Evolutionary conservation across 2,329 filamentous ascomycete species (phyloP), one percentile per base, ranked within the genome.

Genomic region (Emericellopsis cladophorae): DNA sequence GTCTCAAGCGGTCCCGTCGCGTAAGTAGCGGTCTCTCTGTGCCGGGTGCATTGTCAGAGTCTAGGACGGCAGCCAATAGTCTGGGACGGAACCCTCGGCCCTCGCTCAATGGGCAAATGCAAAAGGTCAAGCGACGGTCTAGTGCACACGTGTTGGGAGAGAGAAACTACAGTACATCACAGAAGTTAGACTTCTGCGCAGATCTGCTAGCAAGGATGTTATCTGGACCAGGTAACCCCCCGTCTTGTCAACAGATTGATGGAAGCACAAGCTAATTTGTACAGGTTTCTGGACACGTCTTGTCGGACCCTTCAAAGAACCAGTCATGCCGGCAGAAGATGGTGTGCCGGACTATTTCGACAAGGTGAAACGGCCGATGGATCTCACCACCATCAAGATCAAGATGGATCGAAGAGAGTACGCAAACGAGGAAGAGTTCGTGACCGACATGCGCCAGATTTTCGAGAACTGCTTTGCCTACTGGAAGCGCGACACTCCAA

Each of bases 211-310:
- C 62, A 2, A 65, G 75, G 24, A 81, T 81, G 76, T 60, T 79
- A 0, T 75, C 71, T 2, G 76, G 75, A 0, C 76, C 76, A 44
- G 73, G 73, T 75, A 61, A 47, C 56, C 44, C 23, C 7, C n/a
- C 14, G 4, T 23, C 12, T 6, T 7, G 4, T 33, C 18, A 12
- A 18, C 8, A 23, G 31, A 21, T 12, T 18, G 23, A 12, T 32
- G 8, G 22, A 12, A 36, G 15, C 31, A 33, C 38, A 37, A 21
- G 31, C 14, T 15, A 16, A 34, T 23, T 4, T 15, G 14, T 2
- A 21, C 40, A 77, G 75, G 76, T 7, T 80, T 76, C 54, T 81
- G 76, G 76, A 80, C 76, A 0, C 71, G 76, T n/a, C 64, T 79
- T 1, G 75, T 80, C 4, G 74, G 74, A 0, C 73, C 74, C 0